Conservation (phyloP, 1,284 basidiomycete species). For the Cryptococcus amylolentus region DNA sequence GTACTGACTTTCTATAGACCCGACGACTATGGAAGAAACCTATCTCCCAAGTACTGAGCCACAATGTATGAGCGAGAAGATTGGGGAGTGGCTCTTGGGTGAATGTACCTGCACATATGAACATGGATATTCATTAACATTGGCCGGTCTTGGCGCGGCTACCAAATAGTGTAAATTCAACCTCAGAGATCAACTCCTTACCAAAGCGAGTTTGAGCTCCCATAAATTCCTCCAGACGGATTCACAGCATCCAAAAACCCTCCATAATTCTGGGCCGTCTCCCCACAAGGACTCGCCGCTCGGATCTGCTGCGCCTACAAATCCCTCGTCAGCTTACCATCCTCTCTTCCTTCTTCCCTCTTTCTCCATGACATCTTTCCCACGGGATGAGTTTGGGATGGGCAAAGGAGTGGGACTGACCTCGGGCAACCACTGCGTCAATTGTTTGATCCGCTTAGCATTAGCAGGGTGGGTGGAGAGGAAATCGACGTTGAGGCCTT, state of each 20-base stretch:
- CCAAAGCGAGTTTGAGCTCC: not conserved
- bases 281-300: constrained; percentile 39
- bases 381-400: too few species aligned
- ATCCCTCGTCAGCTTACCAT: not conserved
- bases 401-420: constrained; percentile 14
- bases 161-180: too few species aligned
- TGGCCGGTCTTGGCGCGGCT: too few species aligned
- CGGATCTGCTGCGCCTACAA: constrained; percentile 36
- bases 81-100: too few species aligned
- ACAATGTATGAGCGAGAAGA: too few species aligned
- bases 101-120: too few species aligned
- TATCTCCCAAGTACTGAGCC: too few species aligned
- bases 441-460: constrained; percentile 59
- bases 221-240: constrained; percentile 3
- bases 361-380: too few species aligned
- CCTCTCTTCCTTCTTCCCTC: too few species aligned
- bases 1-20: too few species aligned
- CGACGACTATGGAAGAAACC: too few species aligned
- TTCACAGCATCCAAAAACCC: constrained; percentile 37
- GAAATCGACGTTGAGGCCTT: constrained; percentile 42
- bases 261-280: constrained; percentile 30
- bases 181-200: not conserved
- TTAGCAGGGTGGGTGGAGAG: constrained; percentile 69
- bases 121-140: too few species aligned
- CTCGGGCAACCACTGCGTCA: constrained; percentile 41